Evolutionary conservation across 129 eudicot species (phyloP).

Genomic region (Mikania micrantha): DNA sequence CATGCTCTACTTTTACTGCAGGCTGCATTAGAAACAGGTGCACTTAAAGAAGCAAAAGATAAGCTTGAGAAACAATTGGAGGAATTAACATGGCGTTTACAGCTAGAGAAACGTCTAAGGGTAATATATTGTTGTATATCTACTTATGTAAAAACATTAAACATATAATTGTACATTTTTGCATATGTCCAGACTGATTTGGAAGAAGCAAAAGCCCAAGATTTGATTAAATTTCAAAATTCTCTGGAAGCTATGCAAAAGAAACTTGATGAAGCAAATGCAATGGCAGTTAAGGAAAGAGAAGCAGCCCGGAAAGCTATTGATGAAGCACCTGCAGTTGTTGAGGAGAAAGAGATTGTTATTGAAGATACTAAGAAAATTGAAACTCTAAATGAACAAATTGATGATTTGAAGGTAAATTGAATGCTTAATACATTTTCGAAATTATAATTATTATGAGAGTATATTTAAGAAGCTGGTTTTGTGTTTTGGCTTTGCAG

Average conservation of each 20-base stretch:
- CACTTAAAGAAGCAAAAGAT: constrained; percentile 95
- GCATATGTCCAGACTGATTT: constrained; percentile 60
- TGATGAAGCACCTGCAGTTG: constrained; percentile 88
- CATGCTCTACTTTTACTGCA: constrained; percentile 27
- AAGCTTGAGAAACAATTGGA: constrained; percentile 94
- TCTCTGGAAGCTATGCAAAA: constrained; percentile 56
- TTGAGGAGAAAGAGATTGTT: constrained; percentile 73
- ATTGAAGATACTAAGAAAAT: constrained; percentile 81
- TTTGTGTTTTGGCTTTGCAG: constrained; percentile 29
- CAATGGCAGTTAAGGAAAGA: constrained; percentile 64
- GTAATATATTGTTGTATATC: constrained; percentile 32
- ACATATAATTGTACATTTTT: neutral
- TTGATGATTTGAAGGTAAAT: constrained; percentile 56
- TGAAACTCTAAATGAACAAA: constrained; percentile 57
- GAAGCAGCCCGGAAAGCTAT: constrained; percentile 83
- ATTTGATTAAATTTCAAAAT: constrained; percentile 52
- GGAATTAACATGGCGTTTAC: constrained; percentile 97
- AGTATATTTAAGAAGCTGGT: neutral
- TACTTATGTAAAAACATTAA: neutral
- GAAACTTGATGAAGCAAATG: constrained; percentile 72
- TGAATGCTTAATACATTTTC: neutral
- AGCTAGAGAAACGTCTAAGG: constrained; percentile 92
- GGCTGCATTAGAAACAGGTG: constrained; percentile 99
- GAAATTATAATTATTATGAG: neutral
- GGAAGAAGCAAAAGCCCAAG: constrained; percentile 92